Percentiles rank a stretch among this genome's conserved stretches.
phyloP scores from a whole-genome alignment of 257 asterid genomes.

The Solanum acaule region DNA sequence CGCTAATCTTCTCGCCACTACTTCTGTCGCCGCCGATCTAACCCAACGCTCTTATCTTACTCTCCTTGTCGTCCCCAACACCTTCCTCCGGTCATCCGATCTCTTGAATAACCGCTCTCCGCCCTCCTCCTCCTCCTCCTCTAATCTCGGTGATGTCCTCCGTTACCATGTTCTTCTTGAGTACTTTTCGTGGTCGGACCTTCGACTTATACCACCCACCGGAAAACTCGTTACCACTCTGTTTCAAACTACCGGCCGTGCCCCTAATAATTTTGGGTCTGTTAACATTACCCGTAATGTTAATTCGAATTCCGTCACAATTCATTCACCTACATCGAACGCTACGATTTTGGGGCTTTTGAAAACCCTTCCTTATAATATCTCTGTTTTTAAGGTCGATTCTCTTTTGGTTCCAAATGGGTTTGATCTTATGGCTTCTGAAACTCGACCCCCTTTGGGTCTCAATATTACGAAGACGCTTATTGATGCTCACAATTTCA shows the following conservation, averaged over 20 bases:
- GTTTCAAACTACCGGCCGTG: constrained; percentile 68
- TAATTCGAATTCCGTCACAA: constrained; percentile 20
- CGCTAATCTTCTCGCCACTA: constrained; percentile 48
- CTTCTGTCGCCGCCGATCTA: constrained; percentile 64
- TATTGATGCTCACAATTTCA: constrained; percentile 72
- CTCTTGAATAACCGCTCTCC: constrained; percentile 10
- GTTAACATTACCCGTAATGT: constrained; percentile 55
- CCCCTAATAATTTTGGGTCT: constrained; percentile 43
- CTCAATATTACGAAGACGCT: constrained; percentile 68
- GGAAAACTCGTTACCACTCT: constrained; percentile 66
- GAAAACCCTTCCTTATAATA: constrained; percentile 43
- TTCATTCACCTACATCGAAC: constrained; percentile 54
- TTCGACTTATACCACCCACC: constrained; percentile 44
- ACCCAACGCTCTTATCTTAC: constrained; percentile 45
- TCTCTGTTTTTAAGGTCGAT: constrained; percentile 45
- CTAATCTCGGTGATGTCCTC: constrained; percentile 56
- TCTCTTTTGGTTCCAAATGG: constrained; percentile 47
- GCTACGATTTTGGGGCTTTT: constrained; percentile 51
- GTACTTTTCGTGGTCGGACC: constrained; percentile 51
- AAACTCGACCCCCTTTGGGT: constrained; percentile 69
- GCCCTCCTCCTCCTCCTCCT: constrained; percentile 17
- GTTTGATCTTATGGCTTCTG: constrained; percentile 72
- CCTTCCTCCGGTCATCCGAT: constrained; percentile 36
- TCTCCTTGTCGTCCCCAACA: constrained; percentile 61
- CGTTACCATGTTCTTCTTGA: constrained; percentile 80